Percentiles rank a stretch among this genome's conserved stretches.
Conservation (phyloP, 805 yeast species). For the Candida mattraensis region DNA sequence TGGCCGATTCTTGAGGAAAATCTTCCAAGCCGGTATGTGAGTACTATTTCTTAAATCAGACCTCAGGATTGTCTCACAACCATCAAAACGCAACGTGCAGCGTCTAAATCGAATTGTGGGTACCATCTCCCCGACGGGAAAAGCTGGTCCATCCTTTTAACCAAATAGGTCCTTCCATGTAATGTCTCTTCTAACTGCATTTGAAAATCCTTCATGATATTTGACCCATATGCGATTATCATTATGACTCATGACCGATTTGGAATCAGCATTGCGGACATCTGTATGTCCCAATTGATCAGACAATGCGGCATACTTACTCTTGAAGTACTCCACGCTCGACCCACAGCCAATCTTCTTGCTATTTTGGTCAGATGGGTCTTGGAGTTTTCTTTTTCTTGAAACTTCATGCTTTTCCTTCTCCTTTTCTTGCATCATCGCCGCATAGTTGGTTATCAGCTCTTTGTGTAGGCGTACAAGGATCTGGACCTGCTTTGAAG, state of each 20-base stretch:
- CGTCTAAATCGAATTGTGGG: too few species aligned
- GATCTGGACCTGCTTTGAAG: conserved; percentile 12
- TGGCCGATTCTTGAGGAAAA: too few species aligned
- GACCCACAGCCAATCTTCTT: conserved; percentile 18
- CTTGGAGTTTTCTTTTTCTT: conserved; percentile 9
- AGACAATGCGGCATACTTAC: conserved; percentile 36
- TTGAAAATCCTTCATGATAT: conserved; percentile 87
- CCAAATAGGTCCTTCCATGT: conserved; percentile 69
- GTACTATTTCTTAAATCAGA: too few species aligned
- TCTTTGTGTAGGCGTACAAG: conserved; percentile 18
- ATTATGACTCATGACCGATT: conserved; percentile 23
- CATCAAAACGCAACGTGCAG: too few species aligned
- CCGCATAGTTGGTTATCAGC: conserved; percentile 11
- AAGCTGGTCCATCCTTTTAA: too few species aligned
- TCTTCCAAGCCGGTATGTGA: too few species aligned
- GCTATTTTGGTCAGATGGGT: conserved; percentile 13
- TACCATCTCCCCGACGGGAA: too few species aligned
- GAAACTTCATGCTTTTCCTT: conserved; percentile 12
- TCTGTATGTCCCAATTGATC: conserved; percentile 15
- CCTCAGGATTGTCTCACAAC: too few species aligned
- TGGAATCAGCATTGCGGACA: conserved; percentile 13
- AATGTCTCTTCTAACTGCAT: conserved; percentile 83
- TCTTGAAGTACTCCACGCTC: conserved; percentile 42
- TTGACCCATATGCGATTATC: conserved; percentile 73
- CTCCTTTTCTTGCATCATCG: conserved; percentile 8